phyloP scores from a whole-genome alignment of 306 rosid genomes.

The Dalbergia oliveri region DNA sequence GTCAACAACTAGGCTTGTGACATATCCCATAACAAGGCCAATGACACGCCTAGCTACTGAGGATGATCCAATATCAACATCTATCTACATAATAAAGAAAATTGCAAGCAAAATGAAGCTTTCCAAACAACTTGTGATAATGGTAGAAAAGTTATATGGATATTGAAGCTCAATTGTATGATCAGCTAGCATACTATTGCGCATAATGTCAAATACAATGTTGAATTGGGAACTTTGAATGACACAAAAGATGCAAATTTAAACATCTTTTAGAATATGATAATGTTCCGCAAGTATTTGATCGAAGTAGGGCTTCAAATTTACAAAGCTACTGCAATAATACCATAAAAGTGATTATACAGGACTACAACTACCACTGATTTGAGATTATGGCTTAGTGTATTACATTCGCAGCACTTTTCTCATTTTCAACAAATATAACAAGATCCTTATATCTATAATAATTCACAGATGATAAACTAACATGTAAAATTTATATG shows the following conservation, averaged over 20 bases:
- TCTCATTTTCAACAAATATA: not conserved
- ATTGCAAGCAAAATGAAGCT: slow-evolving; percentile 15
- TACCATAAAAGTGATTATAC: not conserved
- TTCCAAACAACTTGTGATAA: not conserved
- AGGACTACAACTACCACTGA: not conserved
- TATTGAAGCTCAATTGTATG: not conserved
- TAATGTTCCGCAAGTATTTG: not conserved
- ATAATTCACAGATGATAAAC: not conserved
- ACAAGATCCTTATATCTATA: too few species aligned
- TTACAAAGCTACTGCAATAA: not conserved
- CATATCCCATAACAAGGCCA: slow-evolving; percentile 94
- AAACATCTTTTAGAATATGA: not conserved
- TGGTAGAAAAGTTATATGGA: not conserved
- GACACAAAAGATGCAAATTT: not conserved
- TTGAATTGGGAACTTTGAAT: not conserved
- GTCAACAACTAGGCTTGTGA: slow-evolving; percentile 94
- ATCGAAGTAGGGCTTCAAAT: slow-evolving; percentile 4
- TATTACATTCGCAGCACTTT: not conserved
- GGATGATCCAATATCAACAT: slow-evolving; percentile 97
- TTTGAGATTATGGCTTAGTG: not conserved
- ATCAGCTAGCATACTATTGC: slow-evolving; percentile 20
- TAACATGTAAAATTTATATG: not conserved
- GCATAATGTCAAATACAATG: slow-evolving; percentile 6
- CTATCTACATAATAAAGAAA: slow-evolving; percentile 70
- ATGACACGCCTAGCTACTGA: slow-evolving; percentile 92